Base-by-base conservation (phyloP, 2,329 filamentous ascomycete genomes). In the Tolypocladium album region DNA sequence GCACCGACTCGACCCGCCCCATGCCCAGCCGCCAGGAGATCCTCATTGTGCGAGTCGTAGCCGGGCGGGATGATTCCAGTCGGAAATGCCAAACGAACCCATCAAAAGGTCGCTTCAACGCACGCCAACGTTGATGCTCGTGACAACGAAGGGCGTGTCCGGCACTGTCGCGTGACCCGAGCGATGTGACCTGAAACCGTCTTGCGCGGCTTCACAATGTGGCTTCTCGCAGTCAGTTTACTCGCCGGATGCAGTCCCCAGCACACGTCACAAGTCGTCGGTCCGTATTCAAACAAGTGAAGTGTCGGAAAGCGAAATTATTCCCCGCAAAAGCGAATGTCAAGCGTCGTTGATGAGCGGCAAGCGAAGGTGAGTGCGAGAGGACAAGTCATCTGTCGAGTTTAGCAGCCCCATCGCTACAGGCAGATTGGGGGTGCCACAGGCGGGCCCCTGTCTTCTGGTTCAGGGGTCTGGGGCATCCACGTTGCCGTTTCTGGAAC, bases 1-100 rank as follows among this genome's bases (percentile, higher is more conserved):
- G 69, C 36, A 79, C 76, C 2, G 80, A 80, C 65, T 81, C 78
- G 56, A 71, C 66, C 40, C 70, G 68, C 56, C 70, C 67, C n/a
- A 68, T 66, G 53, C 69, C 66, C 39, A 73, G 52, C 38, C 64
- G 63, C 69, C 68, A 72, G 55, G 67, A 67, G 60, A 73, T 61
- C 47, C 63, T 68, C 72, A 74, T 71, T 58, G 36, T 68, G 56
- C 55, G 22, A 36, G 24, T 52, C 39, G 42, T 43, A 55, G n/a
- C 47, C 34, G 57, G 45, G 42, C 31, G 27, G 38, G 24, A 58
- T 7, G n/a, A 53, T 2, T 11, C 9, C 55, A 27, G 22, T 31
- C 27, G 24, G 13, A 17, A 6, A 13, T n/a, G 4, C 6, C 55
- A n/a, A 31, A 6, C 20, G 9, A 31, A 22, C 50, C 4, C 50